Evolutionary conservation across 1,284 basidiomycete genomes (phyloP).

Genomic region (Malassezia vespertilionis): DNA sequence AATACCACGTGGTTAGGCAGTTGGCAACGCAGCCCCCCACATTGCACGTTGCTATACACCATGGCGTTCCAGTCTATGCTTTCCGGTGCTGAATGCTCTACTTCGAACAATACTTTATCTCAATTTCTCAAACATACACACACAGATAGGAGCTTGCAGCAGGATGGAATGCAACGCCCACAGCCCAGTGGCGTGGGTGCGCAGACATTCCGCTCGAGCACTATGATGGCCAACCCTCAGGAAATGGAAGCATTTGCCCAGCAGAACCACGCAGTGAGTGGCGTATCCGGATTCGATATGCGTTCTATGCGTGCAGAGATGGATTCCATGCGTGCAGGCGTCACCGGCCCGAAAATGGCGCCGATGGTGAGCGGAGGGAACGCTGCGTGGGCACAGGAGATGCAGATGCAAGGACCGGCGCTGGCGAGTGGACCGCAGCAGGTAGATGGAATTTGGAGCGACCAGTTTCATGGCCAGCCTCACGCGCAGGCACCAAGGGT

Average conservation of each 20-base stretch:
- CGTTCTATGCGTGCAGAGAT: constrained; percentile 23
- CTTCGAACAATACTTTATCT: constrained; percentile 71
- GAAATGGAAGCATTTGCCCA: constrained; percentile 41
- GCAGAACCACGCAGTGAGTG: constrained; percentile 17
- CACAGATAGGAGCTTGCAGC: constrained; percentile 72
- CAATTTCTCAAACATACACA: constrained; percentile 85
- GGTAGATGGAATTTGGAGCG: not conserved
- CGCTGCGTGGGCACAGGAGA: constrained; percentile 33
- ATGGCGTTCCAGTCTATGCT: constrained; percentile 56
- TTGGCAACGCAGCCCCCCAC: not conserved
- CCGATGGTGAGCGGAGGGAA: not conserved
- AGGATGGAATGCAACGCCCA: constrained; percentile 18
- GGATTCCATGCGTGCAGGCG: constrained; percentile 24
- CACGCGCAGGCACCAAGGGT: not conserved
- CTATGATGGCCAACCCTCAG: constrained; percentile 2
- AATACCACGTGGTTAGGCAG: not conserved
- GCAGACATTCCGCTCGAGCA: constrained; percentile 17
- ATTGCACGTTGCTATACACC: constrained; percentile 4
- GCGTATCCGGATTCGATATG: constrained; percentile 29
- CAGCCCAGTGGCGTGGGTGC: not conserved
- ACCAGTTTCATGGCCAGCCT: constrained; percentile 7
- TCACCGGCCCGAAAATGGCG: not conserved
- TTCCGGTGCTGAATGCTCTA: constrained; percentile 80
- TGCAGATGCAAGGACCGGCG: constrained; percentile 16
- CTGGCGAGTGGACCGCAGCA: not conserved